These are phyloP conservation scores for Ophiorrhiza pumila DNA, from an alignment of 257 asterid genomes.

Conservation along the genomic window DNA sequence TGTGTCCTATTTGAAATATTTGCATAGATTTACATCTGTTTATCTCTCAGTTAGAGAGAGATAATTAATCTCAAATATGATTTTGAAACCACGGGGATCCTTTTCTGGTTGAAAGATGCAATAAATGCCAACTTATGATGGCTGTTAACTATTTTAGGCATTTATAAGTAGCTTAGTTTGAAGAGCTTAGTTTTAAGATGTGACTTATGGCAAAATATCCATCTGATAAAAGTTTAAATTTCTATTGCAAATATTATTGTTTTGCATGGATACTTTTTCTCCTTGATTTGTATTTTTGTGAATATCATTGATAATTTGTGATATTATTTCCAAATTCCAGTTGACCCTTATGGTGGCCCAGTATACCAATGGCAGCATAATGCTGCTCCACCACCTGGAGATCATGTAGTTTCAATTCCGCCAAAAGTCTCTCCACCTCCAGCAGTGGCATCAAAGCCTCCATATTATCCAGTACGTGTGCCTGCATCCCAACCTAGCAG, in stretches of 20 bases:
- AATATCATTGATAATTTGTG: background rate
- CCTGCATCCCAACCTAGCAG: slow-evolving; percentile 55
- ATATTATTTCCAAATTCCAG: slow-evolving; percentile 26
- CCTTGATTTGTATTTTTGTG: background rate
- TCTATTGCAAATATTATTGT: background rate
- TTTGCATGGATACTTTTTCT: background rate
- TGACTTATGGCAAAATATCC: background rate
- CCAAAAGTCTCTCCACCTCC: slow-evolving; percentile 56
- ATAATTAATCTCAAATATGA: too few species aligned
- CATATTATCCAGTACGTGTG: slow-evolving; percentile 36
- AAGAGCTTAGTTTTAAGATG: background rate
- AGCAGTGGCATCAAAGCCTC: slow-evolving; percentile 54
- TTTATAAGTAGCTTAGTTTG: background rate
- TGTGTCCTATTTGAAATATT: too few species aligned
- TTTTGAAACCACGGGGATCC: too few species aligned
- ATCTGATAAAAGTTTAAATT: background rate
- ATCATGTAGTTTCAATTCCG: slow-evolving; percentile 45
- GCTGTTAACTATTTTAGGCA: background rate
- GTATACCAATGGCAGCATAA: slow-evolving; percentile 64
- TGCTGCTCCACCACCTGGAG: slow-evolving; percentile 39
- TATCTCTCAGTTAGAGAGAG: too few species aligned
- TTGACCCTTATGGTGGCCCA: slow-evolving; percentile 53
- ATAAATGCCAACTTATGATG: background rate
- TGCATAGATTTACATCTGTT: too few species aligned
- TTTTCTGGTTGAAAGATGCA: background rate